These are phyloP conservation scores for Geoglossum cookeanum DNA, from an alignment of 2,329 filamentous ascomycete species.

Conservation along the genomic window DNA sequence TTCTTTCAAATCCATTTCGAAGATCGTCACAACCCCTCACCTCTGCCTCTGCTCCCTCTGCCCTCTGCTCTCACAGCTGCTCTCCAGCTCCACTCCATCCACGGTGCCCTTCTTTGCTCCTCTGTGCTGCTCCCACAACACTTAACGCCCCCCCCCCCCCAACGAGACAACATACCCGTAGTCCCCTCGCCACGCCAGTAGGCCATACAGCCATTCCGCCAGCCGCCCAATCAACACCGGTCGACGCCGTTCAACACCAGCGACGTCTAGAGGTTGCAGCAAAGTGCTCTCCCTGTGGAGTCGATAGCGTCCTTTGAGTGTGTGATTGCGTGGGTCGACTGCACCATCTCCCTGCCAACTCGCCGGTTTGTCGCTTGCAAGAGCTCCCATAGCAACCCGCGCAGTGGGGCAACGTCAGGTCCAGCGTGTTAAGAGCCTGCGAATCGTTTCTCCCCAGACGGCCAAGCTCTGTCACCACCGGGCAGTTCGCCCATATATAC, in stretches of 20 bases:
- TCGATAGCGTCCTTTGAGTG: not conserved
- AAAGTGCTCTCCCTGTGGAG: not conserved
- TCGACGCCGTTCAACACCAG: not conserved
- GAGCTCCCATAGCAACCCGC: not conserved
- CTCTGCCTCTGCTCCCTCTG: not conserved
- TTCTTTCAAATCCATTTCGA: not conserved
- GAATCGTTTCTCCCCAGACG: not conserved
- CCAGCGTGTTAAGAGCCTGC: not conserved
- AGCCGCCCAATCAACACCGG: not conserved
- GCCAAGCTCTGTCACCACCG: not conserved
- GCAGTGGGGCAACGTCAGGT: not conserved
- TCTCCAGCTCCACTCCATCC: not conserved
- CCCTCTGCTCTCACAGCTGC: not conserved
- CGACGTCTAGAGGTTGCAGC: not conserved
- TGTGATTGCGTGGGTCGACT: not conserved
- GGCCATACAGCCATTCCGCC: not conserved
- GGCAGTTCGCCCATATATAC: not conserved
- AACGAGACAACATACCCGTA: not conserved
- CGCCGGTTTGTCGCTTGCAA: not conserved
- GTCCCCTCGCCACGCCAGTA: not conserved
- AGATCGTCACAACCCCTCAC: not conserved
- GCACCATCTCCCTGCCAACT: not conserved
- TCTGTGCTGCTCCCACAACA: not conserved
- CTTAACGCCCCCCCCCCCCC: not conserved
- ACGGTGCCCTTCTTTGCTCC: not conserved